Evolutionary conservation across 2,329 filamentous ascomycete genomes (phyloP).

Genomic region (Aureobasidium sp.): DNA sequence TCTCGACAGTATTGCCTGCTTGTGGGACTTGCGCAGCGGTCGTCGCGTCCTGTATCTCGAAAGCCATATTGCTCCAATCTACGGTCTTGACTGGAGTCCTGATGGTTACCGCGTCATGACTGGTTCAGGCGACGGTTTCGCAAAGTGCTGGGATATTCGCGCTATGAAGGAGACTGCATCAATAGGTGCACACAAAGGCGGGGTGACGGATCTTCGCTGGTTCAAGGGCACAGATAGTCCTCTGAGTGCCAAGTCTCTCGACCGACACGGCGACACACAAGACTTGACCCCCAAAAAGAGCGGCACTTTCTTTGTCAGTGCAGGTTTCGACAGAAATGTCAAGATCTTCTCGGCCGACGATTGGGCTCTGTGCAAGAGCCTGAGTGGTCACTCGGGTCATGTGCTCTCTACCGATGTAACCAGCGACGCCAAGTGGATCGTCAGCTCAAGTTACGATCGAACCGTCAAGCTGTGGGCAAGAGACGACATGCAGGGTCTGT

Average conservation of each 20-base stretch:
- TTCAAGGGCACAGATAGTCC: constrained; percentile 89
- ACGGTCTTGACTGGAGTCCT: constrained; percentile 90
- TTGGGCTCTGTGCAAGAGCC: constrained; percentile 88
- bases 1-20: constrained; percentile 91
- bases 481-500: constrained; percentile 70
- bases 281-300: constrained; percentile 75
- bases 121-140: constrained; percentile 92
- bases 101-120: constrained; percentile 96
- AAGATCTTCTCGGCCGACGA: constrained; percentile 98
- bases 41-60: constrained; percentile 97
- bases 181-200: constrained; percentile 90
- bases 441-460: constrained; percentile 92
- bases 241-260: constrained; percentile 34
- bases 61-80: constrained; percentile 93
- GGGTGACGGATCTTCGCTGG: constrained; percentile 94
- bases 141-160: constrained; percentile 98
- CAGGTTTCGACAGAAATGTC: constrained; percentile 94
- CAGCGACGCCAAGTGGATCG: constrained; percentile 89
- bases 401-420: constrained; percentile 93
- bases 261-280: background rate
- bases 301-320: constrained; percentile 90
- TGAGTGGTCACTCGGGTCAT: constrained; percentile 92
- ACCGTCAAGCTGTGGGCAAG: constrained; percentile 98
- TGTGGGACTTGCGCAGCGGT: constrained; percentile 95
- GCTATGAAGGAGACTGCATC: constrained; percentile 86